Conservation (phyloP, 108 stramenopile genomes). For the Skeletonema potamos region DNA sequence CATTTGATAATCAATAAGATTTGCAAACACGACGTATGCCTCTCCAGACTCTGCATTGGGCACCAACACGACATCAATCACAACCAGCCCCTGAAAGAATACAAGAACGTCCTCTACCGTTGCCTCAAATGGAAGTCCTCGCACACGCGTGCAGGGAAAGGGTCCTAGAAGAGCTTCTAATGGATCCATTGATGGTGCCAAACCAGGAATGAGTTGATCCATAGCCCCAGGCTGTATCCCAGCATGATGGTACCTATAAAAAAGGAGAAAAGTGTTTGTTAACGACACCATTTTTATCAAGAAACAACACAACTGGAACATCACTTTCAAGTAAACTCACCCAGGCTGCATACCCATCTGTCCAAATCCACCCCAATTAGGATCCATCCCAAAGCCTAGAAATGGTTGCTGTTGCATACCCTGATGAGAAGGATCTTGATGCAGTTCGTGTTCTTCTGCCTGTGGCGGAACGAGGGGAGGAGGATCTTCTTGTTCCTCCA, state of each 20-base stretch:
- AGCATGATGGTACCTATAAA: constrained; percentile 6
- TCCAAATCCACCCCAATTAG: constrained; percentile 45
- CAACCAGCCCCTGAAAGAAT: constrained; percentile 93
- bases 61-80: constrained; percentile 88
- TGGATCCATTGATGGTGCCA: constrained; percentile 78
- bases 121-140: constrained; percentile 90
- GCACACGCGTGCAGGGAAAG: constrained; percentile 90
- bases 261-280: not conserved
- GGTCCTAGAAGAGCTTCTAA: constrained; percentile 86
- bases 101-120: constrained; percentile 90
- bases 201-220: constrained; percentile 56
- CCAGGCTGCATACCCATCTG: constrained; percentile 33
- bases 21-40: constrained; percentile 91
- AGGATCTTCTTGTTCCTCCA: constrained; percentile 21
- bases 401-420: constrained; percentile 35
- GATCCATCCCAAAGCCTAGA: constrained; percentile 48
- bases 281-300: not conserved
- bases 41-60: constrained; percentile 62
- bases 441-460: constrained; percentile 9
- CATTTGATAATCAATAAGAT: constrained; percentile 95
- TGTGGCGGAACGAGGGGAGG: constrained; percentile 14
- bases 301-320: not conserved
- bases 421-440: constrained; percentile 18
- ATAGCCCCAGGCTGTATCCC: constrained; percentile 29
- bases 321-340: constrained; percentile 8